These are phyloP conservation scores for Sporothrix luriei DNA, from an alignment of 2,329 filamentous ascomycete genomes.

Conservation along the genomic window DNA sequence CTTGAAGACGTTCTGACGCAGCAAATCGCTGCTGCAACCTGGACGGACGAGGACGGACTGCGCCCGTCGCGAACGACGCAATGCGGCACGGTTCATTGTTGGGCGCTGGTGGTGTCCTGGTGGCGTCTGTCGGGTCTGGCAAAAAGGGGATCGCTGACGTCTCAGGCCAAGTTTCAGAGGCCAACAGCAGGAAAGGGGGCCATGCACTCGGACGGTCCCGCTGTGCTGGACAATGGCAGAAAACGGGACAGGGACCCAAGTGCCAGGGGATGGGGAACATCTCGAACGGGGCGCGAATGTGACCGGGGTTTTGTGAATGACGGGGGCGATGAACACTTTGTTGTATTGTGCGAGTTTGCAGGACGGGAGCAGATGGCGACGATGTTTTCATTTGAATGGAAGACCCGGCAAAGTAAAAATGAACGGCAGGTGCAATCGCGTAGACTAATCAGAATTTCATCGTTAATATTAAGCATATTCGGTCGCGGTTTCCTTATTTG, in stretches of 20 bases:
- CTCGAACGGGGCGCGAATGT: conserved; percentile 25
- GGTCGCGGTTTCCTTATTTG: neutral
- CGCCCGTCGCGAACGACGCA: neutral
- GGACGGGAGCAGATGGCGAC: neutral
- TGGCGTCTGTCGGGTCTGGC: neutral
- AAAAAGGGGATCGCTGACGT: conserved; percentile 24
- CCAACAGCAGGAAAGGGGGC: neutral
- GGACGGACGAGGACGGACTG: neutral
- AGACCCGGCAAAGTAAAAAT: neutral
- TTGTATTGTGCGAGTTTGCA: neutral
- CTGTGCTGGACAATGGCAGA: conserved; percentile 3
- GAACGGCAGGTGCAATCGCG: neutral
- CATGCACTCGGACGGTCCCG: conserved; percentile 19
- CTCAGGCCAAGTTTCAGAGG: conserved; percentile 33
- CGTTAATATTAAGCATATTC: neutral
- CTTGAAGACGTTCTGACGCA: conserved; percentile 12
- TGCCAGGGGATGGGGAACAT: conserved; percentile 21
- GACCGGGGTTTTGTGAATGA: conserved; percentile 1
- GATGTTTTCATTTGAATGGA: neutral
- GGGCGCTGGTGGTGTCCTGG: neutral
- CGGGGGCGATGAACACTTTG: neutral
- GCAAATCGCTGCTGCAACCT: conserved; percentile 1
- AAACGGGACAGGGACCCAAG: conserved; percentile 21
- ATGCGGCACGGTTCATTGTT: neutral
- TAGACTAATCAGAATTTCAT: neutral